Evolutionary conservation across 176 grass and related monocot genomes (phyloP).

Genomic region (Oryza brachyantha): DNA sequence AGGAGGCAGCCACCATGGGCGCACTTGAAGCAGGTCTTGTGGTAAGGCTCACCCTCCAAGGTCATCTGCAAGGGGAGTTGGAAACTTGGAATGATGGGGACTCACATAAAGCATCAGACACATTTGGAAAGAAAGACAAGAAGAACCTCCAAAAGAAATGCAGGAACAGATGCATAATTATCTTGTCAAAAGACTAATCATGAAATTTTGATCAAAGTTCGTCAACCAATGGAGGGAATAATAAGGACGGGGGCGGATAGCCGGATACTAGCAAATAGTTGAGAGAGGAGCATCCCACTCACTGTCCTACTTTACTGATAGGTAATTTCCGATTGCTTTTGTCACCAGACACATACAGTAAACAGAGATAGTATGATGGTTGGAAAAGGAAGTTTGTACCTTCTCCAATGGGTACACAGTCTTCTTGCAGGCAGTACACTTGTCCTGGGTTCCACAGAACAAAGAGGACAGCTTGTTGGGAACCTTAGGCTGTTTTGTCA

Average conservation of each 20-base stretch:
- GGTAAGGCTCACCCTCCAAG: constrained; percentile 52
- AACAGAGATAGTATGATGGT: not conserved
- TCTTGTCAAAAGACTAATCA: not conserved
- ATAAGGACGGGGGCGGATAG: not conserved
- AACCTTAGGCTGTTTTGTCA: constrained; percentile 43
- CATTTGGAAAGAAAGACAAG: not conserved
- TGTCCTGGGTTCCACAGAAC: constrained; percentile 61
- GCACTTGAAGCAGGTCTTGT: constrained; percentile 77
- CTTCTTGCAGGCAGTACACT: constrained; percentile 60
- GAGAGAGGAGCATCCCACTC: not conserved
- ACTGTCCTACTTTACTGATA: not conserved
- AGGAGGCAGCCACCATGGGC: constrained; percentile 54
- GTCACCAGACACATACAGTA: not conserved
- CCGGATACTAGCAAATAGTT: not conserved
- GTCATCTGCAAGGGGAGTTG: constrained; percentile 37
- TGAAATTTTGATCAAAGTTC: not conserved
- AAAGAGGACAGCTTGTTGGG: constrained; percentile 59
- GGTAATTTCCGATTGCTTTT: not conserved
- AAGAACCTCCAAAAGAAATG: not conserved
- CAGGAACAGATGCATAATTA: not conserved
- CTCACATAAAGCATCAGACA: not conserved
- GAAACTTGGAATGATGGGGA: not conserved
- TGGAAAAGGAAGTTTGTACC: constrained; percentile 31
- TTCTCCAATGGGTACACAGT: constrained; percentile 66
- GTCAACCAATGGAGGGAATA: not conserved